Conservation (phyloP, 352 stramenopile species). For the Elongisporangium anandrum region DNA sequence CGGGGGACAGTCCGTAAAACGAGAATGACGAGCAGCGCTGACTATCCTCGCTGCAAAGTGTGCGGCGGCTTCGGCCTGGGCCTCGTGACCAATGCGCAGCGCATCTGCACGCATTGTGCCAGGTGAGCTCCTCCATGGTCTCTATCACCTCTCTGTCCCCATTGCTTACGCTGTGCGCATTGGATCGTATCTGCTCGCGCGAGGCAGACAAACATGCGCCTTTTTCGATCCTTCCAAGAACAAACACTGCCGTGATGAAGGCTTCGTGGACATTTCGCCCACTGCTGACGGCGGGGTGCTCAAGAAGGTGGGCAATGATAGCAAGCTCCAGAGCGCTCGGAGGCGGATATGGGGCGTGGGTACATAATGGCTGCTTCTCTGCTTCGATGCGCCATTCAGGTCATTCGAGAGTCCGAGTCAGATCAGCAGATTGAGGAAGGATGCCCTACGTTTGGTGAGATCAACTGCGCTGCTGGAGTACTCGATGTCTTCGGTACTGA, state of each 20-base stretch:
- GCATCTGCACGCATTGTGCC: slow-evolving; percentile 71
- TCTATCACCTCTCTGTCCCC: background rate
- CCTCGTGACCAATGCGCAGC: slow-evolving; percentile 67
- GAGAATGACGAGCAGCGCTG: slow-evolving; percentile 2
- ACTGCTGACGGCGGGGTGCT: slow-evolving; percentile 67
- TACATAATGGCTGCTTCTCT: background rate
- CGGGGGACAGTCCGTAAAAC: slow-evolving; percentile 3
- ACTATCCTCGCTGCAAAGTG: slow-evolving; percentile 57
- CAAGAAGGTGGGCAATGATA: slow-evolving; percentile 51
- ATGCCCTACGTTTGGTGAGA: slow-evolving; percentile 69
- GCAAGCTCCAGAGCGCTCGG: background rate
- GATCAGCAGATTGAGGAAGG: slow-evolving; percentile 69
- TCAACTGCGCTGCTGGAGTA: background rate
- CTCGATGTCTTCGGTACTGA: background rate
- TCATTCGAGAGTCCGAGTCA: slow-evolving; percentile 50
- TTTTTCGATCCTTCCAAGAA: slow-evolving; percentile 79
- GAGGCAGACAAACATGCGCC: slow-evolving; percentile 38
- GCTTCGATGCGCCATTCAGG: no score
- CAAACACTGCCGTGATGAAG: slow-evolving; percentile 61
- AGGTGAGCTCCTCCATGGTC: slow-evolving; percentile 19
- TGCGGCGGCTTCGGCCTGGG: slow-evolving; percentile 69
- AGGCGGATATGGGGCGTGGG: background rate
- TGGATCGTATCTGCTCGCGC: background rate
- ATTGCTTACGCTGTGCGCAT: background rate
- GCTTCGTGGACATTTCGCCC: slow-evolving; percentile 81